phyloP scores from a whole-genome alignment of 2,329 filamentous ascomycete species.

The Colletotrichum magnum region DNA sequence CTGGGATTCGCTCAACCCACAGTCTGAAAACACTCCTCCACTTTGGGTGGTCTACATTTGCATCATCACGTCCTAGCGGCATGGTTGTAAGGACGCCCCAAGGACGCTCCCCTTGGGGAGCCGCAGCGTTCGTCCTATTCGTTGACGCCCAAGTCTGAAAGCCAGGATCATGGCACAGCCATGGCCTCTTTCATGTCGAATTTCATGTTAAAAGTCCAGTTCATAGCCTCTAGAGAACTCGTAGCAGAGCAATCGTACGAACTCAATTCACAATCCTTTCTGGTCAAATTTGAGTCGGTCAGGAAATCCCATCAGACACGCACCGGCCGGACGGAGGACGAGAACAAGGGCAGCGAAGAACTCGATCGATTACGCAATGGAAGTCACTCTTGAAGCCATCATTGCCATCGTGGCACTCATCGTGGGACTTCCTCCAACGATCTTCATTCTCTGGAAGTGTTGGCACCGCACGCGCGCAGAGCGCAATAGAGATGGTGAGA shows the following conservation, averaged over 20 bases:
- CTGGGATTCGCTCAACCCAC: not conserved
- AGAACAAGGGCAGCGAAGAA: not conserved
- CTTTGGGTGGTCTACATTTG: not conserved
- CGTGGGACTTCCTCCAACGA: constrained; percentile 1
- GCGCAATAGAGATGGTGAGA: not conserved
- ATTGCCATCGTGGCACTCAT: constrained; percentile 20
- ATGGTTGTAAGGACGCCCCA: not conserved
- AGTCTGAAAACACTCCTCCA: constrained; percentile 6
- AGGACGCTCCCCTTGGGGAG: not conserved
- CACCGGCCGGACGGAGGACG: too few species aligned
- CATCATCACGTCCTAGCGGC: not conserved
- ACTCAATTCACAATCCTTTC: too few species aligned
- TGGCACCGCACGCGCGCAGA: not conserved
- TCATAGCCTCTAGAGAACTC: too few species aligned
- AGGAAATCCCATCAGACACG: too few species aligned
- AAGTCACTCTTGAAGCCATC: constrained; percentile 31
- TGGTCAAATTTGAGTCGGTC: too few species aligned
- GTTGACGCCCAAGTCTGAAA: constrained; percentile 12
- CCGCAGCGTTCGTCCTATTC: not conserved
- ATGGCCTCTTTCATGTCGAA: not conserved
- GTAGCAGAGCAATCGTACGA: too few species aligned
- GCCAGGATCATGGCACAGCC: not conserved
- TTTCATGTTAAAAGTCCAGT: not conserved
- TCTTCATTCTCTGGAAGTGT: constrained; percentile 28
- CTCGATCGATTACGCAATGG: not conserved